Base-by-base conservation (phyloP, 2,329 filamentous ascomycete genomes). In the Colletotrichum sp. region DNA sequence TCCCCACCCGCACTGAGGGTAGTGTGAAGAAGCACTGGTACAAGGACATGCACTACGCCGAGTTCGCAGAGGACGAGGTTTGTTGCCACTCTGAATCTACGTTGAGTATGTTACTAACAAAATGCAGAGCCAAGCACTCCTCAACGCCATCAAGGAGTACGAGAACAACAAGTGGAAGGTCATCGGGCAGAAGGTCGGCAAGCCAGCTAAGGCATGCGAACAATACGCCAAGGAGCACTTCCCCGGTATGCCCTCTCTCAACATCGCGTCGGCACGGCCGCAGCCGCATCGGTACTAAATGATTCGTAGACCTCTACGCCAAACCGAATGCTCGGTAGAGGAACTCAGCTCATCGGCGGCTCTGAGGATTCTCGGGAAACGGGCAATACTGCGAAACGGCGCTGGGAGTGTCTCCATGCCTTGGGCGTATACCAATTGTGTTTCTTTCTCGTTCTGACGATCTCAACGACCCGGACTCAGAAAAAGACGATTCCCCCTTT, bases 11-110 rank as follows among this genome's bases (percentile, higher is more conserved):
- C 81, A 99, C 97, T 57, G 97, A 99, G 86, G 97, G 97, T 9
- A 98, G 96, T 82, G 97, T 99, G 27, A 99, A 98, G 90, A 99
- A 98, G 87, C 97, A 99, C 85, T 99, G 97, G 96, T 98, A 99
- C 86, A 98, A 98, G 95, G 97, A 99, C 81, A 99, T 99, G 97
- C 97, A 99, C 84, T 98, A 98, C 84, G 97, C 97, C 79, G 97
- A 98, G 83, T 98, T 99, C 84, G 96, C 95, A 66, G 96, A 98
- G 88, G 96, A 98, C 82, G 97, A 98, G 92, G 95, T 98, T 90
- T 84, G 88, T 86, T 80, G 79, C 79, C 66, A 73, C 59, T 66
- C 67, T 68, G 44, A 71, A 8, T 34, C 19, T 34, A 7, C 13
- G 25, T 67, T 13, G 66, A 52, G 59, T 34, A 36, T 34, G 25